phyloP scores from a whole-genome alignment of 768 basidiomycete genomes.

The Tylopilus felleus region DNA sequence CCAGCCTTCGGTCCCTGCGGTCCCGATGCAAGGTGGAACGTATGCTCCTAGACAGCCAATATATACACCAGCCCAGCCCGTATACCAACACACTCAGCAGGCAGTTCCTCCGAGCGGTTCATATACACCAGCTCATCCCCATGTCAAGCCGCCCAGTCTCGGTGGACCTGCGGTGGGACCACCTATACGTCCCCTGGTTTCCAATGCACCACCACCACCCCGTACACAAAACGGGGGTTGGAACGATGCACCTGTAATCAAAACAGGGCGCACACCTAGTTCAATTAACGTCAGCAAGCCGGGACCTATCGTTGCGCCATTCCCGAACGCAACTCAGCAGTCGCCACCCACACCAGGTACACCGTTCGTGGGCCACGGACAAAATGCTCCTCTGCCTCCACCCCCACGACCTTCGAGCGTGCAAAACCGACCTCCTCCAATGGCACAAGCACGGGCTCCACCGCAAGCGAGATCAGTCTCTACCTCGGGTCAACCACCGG shows the following conservation, averaged over 20 bases:
- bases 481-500: conserved; percentile 34
- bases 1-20: conserved; percentile 25
- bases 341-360: conserved; percentile 47
- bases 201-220: conserved; percentile 57
- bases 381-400: conserved; percentile 30
- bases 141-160: conserved; percentile 41
- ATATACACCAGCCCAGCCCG: conserved; percentile 33
- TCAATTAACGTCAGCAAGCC: conserved; percentile 50
- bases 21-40: conserved; percentile 20
- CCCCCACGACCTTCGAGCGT: conserved; percentile 53
- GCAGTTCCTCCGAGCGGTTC: not conserved
- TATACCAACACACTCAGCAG: conserved; percentile 8
- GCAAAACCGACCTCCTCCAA: conserved; percentile 44
- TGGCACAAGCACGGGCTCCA: conserved; percentile 35
- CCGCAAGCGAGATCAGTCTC: conserved; percentile 29
- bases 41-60: conserved; percentile 22
- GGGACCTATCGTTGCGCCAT: conserved; percentile 79
- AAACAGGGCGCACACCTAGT: conserved; percentile 49
- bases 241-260: conserved; percentile 77
- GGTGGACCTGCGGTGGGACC: conserved; percentile 35
- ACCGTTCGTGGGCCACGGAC: conserved; percentile 43
- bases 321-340: conserved; percentile 61
- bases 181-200: conserved; percentile 42
- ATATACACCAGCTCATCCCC: conserved; percentile 22
- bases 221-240: conserved; percentile 76